A percentile compares a stretch with the other conserved stretches of the same genome.
Evolutionary conservation across 176 grass and related monocot genomes (phyloP).

Genomic region (Aegilops sharonensis): DNA sequence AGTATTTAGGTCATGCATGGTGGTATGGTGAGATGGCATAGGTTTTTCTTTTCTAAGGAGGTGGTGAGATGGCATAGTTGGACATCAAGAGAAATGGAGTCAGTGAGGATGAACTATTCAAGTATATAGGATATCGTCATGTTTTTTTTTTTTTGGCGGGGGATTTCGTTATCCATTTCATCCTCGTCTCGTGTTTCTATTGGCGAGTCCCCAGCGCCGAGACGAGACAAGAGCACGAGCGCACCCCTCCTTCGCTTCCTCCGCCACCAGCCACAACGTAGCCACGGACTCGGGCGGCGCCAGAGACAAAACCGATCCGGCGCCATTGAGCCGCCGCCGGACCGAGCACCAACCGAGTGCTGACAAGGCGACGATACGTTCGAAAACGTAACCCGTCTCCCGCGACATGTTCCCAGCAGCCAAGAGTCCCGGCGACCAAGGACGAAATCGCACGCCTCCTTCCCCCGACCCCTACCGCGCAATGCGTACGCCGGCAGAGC

Average conservation of each 20-base stretch:
- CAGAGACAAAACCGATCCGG: neutral
- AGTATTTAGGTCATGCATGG: no score
- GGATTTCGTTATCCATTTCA: neutral
- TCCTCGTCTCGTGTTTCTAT: neutral
- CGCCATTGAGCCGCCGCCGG: neutral
- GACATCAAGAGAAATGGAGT: no score
- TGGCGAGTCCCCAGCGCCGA: neutral
- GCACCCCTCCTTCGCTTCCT: neutral
- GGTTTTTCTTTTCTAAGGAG: no score
- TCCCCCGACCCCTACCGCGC: neutral
- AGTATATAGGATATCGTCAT: no score
- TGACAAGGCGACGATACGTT: conserved; percentile 18
- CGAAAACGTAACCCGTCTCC: neutral
- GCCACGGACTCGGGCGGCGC: neutral
- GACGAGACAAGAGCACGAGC: neutral
- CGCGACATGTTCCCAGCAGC: neutral
- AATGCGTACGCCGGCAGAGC: neutral
- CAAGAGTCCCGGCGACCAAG: neutral
- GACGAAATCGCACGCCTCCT: neutral
- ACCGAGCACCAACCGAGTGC: neutral
- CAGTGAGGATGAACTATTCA: no score
- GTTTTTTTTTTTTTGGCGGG: no score
- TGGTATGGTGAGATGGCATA: no score
- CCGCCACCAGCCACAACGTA: neutral
- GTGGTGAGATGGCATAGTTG: no score